These are phyloP conservation scores for Penicillium desertorum DNA, from an alignment of 495 filamentous ascomycete species.

Conservation along the genomic window DNA sequence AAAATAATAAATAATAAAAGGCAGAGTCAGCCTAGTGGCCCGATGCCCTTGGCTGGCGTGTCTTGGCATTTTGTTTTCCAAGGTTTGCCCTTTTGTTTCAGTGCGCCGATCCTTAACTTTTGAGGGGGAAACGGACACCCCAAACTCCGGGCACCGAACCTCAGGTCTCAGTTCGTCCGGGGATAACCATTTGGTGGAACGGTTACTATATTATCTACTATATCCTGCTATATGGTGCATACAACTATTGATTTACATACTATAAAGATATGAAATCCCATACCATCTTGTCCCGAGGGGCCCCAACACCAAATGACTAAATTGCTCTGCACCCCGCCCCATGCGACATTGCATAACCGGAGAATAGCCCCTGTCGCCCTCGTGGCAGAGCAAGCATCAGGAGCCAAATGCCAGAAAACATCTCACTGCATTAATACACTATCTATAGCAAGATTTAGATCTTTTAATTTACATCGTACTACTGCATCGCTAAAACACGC, in stretches of 20 bases:
- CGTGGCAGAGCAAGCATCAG: constrained; percentile 9
- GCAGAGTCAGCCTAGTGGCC: constrained; percentile 6
- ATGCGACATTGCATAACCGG: constrained; percentile 5
- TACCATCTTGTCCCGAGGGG: too few species aligned
- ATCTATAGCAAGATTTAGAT: not conserved
- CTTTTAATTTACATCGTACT: not conserved
- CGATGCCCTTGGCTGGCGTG: not conserved
- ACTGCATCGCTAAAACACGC: constrained; percentile 7
- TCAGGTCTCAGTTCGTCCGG: constrained; percentile 11
- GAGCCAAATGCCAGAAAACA: not conserved
- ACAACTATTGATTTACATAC: not conserved
- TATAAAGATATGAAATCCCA: not conserved
- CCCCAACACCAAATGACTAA: not conserved
- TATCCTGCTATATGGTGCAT: not conserved
- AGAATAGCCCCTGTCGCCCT: constrained; percentile 5
- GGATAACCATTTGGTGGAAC: not conserved
- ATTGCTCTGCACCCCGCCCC: not conserved
- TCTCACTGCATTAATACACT: not conserved
- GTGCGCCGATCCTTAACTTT: constrained; percentile 6
- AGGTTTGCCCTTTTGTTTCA: constrained; percentile 5
- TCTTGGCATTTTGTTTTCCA: constrained; percentile 8
- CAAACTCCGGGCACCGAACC: not conserved
- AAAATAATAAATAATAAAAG: not conserved
- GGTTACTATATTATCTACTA: not conserved
- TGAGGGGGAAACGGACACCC: not conserved